Evolutionary conservation across 768 basidiomycete species (phyloP), one percentile per base, ranked within the genome.

Genomic region (Trametopsis cervina): DNA sequence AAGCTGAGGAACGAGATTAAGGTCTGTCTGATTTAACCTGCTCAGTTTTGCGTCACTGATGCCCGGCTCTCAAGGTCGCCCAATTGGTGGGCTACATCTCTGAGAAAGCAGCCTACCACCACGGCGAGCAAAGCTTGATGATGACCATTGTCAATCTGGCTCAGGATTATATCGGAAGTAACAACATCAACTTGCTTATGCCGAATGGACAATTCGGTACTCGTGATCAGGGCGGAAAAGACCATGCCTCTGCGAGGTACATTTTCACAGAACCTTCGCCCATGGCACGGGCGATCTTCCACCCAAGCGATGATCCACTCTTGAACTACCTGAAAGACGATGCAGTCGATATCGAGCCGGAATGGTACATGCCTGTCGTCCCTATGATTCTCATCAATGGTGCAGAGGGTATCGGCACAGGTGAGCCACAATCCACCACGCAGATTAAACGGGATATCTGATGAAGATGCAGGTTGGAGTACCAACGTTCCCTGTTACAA

Each of bases 161-260:
- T 5, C 96, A 99, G 62, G 78, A 88, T 63, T 98, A 77, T 57
- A 92, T 98, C 24, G 96, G 96, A 10, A 87, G 85, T 59, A 99
- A 98, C 72, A 99, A 99, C 63, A 57, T 97, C 61, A 95, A 93
- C 63, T 63, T 98, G 45, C 71, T 99, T 39, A 59, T 74, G 42
- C 96, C 96, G 7, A 83, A 82, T 50, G 96, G 96, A 63, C 94
- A 97, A 69, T 99, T 87, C 66, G 95, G 95, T 67, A 96, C 94
- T 39, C 90, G 95, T 57, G 83, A 83, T 49, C 69, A 78, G 63
- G 96, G 95, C 44, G 95, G 95, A 33, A 97, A 97, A 69, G 94
- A 99, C 62, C 89, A 92, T 57, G 96, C 95, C 45, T 88, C 92
- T 29, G 84, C 94, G 54, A 83, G 96, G 81, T 98, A 99, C 63